These are phyloP conservation scores for Exophiala spinifera DNA, from an alignment of 2,329 filamentous ascomycete species.

Conservation along the genomic window DNA sequence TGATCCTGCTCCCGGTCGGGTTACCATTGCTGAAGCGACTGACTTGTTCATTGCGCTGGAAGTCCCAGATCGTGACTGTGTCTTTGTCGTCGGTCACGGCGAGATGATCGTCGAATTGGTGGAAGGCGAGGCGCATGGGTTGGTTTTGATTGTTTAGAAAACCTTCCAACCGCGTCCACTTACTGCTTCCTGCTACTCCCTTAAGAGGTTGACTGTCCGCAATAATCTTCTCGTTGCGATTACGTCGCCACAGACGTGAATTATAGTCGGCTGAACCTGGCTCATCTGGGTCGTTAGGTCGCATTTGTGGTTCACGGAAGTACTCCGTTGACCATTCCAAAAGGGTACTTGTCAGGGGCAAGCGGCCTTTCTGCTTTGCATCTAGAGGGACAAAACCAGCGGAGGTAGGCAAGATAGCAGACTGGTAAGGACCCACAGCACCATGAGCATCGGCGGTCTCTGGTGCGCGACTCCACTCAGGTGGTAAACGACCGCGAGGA, in stretches of 20 bases:
- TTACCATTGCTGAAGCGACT: constrained; percentile 93
- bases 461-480: constrained; percentile 63
- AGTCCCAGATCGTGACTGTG: constrained; percentile 78
- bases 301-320: constrained; percentile 98
- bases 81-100: constrained; percentile 92
- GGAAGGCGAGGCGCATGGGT: constrained; percentile 89
- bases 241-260: constrained; percentile 84
- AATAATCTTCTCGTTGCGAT: constrained; percentile 89
- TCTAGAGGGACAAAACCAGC: constrained; percentile 66
- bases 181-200: constrained; percentile 75
- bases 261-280: constrained; percentile 97
- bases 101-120: constrained; percentile 95
- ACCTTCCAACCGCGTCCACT: constrained; percentile 79
- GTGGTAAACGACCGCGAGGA: constrained; percentile 50
- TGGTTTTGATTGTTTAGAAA: constrained; percentile 88
- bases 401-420: constrained; percentile 74
- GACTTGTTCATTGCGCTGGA: constrained; percentile 71
- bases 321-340: constrained; percentile 96
- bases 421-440: constrained; percentile 68
- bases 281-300: constrained; percentile 89
- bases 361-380: constrained; percentile 49
- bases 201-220: constrained; percentile 92
- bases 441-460: constrained; percentile 70
- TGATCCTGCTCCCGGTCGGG: constrained; percentile 84
- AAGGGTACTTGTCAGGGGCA: constrained; percentile 80